Evolutionary conservation across 768 basidiomycete species (phyloP), one percentile per base, ranked within the genome.

Genomic region (Boletus insuetus): DNA sequence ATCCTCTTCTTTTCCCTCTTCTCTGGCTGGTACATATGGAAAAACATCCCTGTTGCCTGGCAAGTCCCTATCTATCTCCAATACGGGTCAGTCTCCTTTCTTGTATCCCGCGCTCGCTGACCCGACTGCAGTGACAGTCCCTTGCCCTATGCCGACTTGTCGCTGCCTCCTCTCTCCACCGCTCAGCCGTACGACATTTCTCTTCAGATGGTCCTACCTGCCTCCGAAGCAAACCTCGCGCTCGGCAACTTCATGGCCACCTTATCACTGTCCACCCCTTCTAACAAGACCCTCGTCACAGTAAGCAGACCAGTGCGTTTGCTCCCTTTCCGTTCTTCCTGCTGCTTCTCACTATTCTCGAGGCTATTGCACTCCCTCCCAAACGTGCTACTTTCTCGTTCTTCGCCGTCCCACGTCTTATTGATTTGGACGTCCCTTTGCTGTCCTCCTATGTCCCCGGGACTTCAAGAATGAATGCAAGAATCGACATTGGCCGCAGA

Each of bases 211-310:
- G 69, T 74, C 29, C 75, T 93, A 8, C 91, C 91, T 12, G 75
- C 82, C 4, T 79, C 80, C 17, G 82, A 85, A 55, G 69, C 84
- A 20, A 93, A 91, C 71, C 74, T 81, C 62, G 84, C 76, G 5
- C 81, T 94, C 3, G 91, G 91, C 40, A 94, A 94, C 68, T 94
- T 93, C 70, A 94, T 94, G 91, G 75, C 83, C 6, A 79, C 76
- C 42, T 66, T 93, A 35, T 83, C 79, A 1, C 70, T 94, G 26
- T 75, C 73, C 3, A 84, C 85, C 0, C 61, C 75, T 29, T 76
- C 78, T 17, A 91, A 91, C 68, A 81, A 78, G 62, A 87, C 89
- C 7, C 71, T 94, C 24, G 70, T 74, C 5, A 72, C 77, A 16
- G 74, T 82, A 52, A 84, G 89, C 56, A 78, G 82, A 58, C 82